These are phyloP conservation scores for Cyberlindnera samutprakarnensis DNA, from an alignment of 805 yeast species.

Conservation along the genomic window DNA sequence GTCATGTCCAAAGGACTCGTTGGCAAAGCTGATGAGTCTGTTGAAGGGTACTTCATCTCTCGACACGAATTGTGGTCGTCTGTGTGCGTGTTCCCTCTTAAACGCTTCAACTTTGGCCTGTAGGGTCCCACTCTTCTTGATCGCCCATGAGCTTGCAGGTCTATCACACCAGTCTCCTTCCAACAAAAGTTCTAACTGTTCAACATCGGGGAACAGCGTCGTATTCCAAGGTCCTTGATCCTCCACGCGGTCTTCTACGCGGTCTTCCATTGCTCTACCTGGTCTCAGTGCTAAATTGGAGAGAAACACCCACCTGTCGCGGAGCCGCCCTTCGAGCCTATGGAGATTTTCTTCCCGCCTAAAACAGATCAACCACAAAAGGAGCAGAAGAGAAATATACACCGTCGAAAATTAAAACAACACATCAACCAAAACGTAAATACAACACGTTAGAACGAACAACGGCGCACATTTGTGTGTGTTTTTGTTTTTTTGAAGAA, in stretches of 20 bases:
- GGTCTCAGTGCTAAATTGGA: no score
- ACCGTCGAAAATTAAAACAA: no score
- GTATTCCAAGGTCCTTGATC: background rate
- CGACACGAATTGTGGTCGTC: slow-evolving; percentile 1
- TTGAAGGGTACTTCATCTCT: slow-evolving; percentile 24
- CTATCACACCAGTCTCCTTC: slow-evolving; percentile 27
- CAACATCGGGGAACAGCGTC: slow-evolving; percentile 13
- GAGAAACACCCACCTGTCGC: no score
- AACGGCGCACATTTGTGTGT: no score
- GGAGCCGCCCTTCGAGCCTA: no score
- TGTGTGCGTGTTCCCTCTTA: slow-evolving; percentile 4
- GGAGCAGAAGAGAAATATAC: no score
- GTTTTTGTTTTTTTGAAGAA: no score
- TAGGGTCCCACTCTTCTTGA: slow-evolving; percentile 37
- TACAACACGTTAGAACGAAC: no score
- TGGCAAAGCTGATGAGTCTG: slow-evolving; percentile 33
- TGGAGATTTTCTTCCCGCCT: no score
- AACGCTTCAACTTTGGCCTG: slow-evolving; percentile 37
- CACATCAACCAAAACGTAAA: no score
- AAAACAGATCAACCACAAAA: no score
- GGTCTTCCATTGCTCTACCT: background rate
- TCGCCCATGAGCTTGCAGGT: slow-evolving; percentile 41
- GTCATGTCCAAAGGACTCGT: slow-evolving; percentile 45
- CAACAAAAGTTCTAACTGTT: slow-evolving; percentile 20
- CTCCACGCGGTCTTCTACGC: background rate